Conservation (phyloP, 2,329 filamentous ascomycete species). For the Berkeleyomyces rouxiae region DNA sequence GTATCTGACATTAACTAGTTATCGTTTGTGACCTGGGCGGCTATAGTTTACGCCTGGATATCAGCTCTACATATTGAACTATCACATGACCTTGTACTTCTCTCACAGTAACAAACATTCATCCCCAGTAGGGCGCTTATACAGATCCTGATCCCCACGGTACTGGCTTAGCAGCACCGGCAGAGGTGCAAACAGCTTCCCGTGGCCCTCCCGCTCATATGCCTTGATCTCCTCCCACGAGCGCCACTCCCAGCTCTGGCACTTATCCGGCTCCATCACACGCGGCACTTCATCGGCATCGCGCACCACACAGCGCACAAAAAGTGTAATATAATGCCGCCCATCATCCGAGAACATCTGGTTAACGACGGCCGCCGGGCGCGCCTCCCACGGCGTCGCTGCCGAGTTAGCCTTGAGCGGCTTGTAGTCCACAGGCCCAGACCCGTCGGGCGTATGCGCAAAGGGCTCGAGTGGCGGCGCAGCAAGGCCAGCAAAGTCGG, state of each 20-base stretch:
- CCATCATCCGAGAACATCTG: conserved; percentile 40
- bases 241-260: conserved; percentile 33
- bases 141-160: conserved; percentile 2
- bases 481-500: neutral
- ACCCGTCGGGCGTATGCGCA: neutral
- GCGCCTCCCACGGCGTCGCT: conserved; percentile 15
- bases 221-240: conserved; percentile 27
- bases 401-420: neutral
- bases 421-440: neutral
- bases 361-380: conserved; percentile 47
- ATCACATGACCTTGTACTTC: neutral
- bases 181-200: conserved; percentile 14
- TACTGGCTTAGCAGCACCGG: neutral
- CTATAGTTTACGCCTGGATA: neutral
- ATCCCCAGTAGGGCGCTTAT: neutral
- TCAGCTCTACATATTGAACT: neutral
- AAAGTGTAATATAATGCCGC: conserved; percentile 63
- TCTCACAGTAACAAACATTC: neutral
- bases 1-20: neutral
- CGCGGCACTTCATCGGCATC: conserved; percentile 32
- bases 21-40: neutral
- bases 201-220: conserved; percentile 16
- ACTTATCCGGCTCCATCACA: conserved; percentile 34
- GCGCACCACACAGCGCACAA: conserved; percentile 37
- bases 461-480: neutral